A percentile compares a stretch with the other conserved stretches of the same genome.
These are phyloP conservation scores for Hypoxylon sp. DNA, from an alignment of 2,329 filamentous ascomycete species.

Conservation along the genomic window DNA sequence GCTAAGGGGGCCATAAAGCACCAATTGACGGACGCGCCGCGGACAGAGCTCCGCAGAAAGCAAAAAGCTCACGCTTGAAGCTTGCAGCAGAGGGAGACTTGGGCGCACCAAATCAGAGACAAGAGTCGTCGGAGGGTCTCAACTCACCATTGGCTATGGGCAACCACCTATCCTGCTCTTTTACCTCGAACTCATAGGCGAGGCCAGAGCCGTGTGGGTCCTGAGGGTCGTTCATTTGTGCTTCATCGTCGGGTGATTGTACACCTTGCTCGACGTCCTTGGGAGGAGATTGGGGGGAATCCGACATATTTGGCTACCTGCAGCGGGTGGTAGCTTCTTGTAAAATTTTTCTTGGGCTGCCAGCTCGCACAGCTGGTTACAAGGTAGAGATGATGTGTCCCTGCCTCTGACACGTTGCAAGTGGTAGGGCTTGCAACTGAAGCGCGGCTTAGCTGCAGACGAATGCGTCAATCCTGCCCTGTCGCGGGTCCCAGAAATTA, in stretches of 20 bases:
- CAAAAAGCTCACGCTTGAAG: slow-evolving; percentile 55
- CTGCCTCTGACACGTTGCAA: slow-evolving; percentile 67
- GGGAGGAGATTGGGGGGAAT: slow-evolving; percentile 82
- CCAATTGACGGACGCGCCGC: slow-evolving; percentile 46
- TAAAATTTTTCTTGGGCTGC: slow-evolving; percentile 64
- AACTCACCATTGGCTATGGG: slow-evolving; percentile 99
- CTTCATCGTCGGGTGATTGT: slow-evolving; percentile 93
- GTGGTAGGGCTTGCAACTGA: slow-evolving; percentile 61
- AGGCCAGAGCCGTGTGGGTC: slow-evolving; percentile 79
- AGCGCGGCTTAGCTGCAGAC: slow-evolving; percentile 62
- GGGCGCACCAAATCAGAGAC: slow-evolving; percentile 62
- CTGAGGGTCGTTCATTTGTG: slow-evolving; percentile 88
- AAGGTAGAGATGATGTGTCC: slow-evolving; percentile 66
- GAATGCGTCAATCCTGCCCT: slow-evolving; percentile 61
- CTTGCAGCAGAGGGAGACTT: slow-evolving; percentile 50
- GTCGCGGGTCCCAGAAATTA: slow-evolving; percentile 46
- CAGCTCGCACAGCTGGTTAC: slow-evolving; percentile 64
- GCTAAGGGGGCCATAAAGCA: slow-evolving; percentile 51
- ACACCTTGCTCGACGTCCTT: slow-evolving; percentile 94
- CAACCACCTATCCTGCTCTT: slow-evolving; percentile 99
- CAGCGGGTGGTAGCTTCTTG: slow-evolving; percentile 70
- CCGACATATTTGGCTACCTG: slow-evolving; percentile 91
- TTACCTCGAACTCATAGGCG: slow-evolving; percentile 95
- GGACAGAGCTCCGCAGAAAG: slow-evolving; percentile 55
- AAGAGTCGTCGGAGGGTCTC: slow-evolving; percentile 48